Conservation (phyloP, 495 filamentous ascomycete species). For the Glarea lozoyensis region DNA sequence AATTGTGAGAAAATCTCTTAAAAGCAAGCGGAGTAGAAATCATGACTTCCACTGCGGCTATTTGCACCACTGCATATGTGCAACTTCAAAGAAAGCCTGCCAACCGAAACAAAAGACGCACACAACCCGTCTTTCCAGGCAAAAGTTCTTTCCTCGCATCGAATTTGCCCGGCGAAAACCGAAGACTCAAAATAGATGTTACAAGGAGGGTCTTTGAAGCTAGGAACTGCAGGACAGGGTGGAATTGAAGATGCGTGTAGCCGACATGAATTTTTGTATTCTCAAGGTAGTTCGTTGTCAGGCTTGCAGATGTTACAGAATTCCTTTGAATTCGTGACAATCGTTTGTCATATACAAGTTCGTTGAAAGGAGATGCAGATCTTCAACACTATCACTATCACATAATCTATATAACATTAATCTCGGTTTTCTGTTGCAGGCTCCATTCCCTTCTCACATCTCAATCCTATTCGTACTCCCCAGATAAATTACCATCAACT, state of each 20-base stretch:
- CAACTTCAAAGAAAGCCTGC: neutral
- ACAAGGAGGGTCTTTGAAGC: too few species aligned
- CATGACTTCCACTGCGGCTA: neutral
- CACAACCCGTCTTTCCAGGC: neutral
- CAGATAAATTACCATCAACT: too few species aligned
- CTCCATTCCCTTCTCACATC: neutral
- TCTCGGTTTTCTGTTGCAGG: neutral
- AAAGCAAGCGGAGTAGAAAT: neutral
- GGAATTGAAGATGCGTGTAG: neutral
- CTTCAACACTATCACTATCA: neutral
- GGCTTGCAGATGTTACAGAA: too few species aligned
- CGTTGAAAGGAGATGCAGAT: neutral
- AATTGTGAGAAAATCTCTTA: constrained; percentile 1
- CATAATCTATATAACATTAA: neutral
- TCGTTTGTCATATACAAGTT: too few species aligned
- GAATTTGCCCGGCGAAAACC: too few species aligned
- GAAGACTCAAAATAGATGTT: neutral
- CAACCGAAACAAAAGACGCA: neutral
- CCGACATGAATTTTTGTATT: neutral
- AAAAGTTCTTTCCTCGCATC: too few species aligned
- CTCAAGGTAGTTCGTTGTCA: neutral
- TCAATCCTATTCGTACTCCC: too few species aligned
- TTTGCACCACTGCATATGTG: neutral
- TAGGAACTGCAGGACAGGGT: too few species aligned
- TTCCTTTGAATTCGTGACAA: too few species aligned